Evolutionary conservation across 768 basidiomycete species (phyloP).

Genomic region (Rhodotorula sphaerocarpa): DNA sequence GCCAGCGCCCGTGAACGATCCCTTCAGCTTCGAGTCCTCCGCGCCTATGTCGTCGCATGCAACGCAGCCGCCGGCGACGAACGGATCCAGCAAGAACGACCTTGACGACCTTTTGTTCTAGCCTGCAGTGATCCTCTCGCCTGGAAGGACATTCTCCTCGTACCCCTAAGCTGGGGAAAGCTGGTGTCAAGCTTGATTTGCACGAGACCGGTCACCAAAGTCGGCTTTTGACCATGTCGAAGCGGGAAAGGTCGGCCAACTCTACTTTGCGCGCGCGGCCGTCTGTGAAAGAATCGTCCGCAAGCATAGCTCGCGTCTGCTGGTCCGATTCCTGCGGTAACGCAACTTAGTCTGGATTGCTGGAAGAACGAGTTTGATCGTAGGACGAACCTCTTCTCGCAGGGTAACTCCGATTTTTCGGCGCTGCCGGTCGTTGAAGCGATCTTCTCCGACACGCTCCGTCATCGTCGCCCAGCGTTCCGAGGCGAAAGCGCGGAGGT

Average conservation of each 20-base stretch:
- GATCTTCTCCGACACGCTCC: constrained; percentile 43
- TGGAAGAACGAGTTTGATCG: too few species aligned
- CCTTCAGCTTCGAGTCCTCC: constrained; percentile 8
- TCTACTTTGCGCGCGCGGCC: constrained; percentile 3
- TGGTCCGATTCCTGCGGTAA: constrained; percentile 3
- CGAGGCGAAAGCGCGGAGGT: constrained; percentile 45
- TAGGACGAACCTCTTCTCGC: constrained; percentile 37
- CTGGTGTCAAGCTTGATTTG: background rate
- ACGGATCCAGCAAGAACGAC: constrained; percentile 20
- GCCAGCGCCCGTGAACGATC: constrained; percentile 7
- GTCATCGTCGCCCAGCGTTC: constrained; percentile 41
- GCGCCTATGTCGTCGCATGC: background rate
- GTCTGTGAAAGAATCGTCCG: constrained; percentile 5
- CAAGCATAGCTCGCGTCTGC: background rate
- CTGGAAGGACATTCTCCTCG: too few species aligned
- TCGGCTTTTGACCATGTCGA: constrained; percentile 35
- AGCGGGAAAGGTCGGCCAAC: constrained; percentile 21
- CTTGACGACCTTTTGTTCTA: constrained; percentile 35
- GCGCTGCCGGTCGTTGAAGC: constrained; percentile 43
- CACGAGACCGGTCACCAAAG: constrained; percentile 12
- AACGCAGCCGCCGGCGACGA: background rate
- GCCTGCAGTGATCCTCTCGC: too few species aligned
- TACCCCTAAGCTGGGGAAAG: too few species aligned
- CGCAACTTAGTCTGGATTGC: too few species aligned
- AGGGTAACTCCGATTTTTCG: constrained; percentile 42